These are phyloP conservation scores for Ascochyta clinopodiicola DNA, from an alignment of 2,329 filamentous ascomycete species.

Conservation along the genomic window DNA sequence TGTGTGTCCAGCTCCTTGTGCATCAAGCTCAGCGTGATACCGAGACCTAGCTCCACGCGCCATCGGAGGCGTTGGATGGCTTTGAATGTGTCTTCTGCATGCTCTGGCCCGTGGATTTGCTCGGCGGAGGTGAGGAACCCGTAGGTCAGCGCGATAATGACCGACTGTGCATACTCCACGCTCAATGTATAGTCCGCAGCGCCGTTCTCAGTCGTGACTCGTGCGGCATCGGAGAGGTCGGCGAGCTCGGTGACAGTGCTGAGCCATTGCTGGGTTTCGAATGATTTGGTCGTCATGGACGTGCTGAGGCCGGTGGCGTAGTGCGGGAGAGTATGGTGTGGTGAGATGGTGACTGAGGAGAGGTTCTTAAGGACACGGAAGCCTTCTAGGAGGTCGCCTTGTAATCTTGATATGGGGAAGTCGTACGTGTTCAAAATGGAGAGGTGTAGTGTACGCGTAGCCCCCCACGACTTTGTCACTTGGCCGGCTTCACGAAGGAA, in stretches of 20 bases:
- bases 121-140: conserved; percentile 42
- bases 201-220: conserved; percentile 5
- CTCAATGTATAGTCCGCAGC: conserved; percentile 24
- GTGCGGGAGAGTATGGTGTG: conserved; percentile 28
- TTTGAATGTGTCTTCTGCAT: conserved; percentile 14
- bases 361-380: conserved; percentile 38
- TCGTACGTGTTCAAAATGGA: conserved; percentile 33
- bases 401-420: conserved; percentile 32
- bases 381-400: conserved; percentile 43
- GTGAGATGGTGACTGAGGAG: conserved; percentile 25
- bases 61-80: conserved; percentile 39
- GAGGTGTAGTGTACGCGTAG: conserved; percentile 29
- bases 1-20: conserved; percentile 13
- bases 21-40: conserved; percentile 26
- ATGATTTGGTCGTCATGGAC: conserved; percentile 24
- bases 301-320: conserved; percentile 33
- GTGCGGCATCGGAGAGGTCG: conserved; percentile 28
- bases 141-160: conserved; percentile 41
- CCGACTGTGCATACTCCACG: conserved; percentile 32
- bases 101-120: conserved; percentile 5
- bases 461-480: conserved; percentile 32
- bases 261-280: conserved; percentile 25
- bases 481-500: conserved; percentile 39
- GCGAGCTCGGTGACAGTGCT: conserved; percentile 23
- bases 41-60: conserved; percentile 36